Percentiles rank a stretch among this genome's conserved stretches.
These are phyloP conservation scores for Pseudozyma sp. DNA, from an alignment of 1,284 basidiomycete genomes.

Conservation along the genomic window DNA sequence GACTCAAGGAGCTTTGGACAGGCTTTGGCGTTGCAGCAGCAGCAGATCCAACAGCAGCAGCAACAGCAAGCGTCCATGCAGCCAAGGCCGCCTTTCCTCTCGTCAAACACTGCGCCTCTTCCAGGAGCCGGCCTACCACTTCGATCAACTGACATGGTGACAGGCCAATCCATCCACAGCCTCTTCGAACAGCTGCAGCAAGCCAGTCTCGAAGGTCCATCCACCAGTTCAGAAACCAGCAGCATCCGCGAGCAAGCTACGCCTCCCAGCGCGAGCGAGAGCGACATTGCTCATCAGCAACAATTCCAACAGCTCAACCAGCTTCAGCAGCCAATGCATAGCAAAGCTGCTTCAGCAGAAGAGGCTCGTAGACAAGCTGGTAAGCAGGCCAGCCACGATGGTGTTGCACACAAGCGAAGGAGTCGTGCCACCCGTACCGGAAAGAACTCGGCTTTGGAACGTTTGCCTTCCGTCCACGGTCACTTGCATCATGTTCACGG, in stretches of 20 bases:
- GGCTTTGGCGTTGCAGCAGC: constrained; percentile 30
- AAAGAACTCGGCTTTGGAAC: constrained; percentile 48
- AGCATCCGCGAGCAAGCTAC: constrained; percentile 34
- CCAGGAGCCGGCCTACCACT: constrained; percentile 27
- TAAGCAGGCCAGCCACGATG: constrained; percentile 34
- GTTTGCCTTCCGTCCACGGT: constrained; percentile 45
- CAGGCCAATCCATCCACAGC: constrained; percentile 38
- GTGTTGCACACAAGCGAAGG: constrained; percentile 40
- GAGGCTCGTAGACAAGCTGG: constrained; percentile 51
- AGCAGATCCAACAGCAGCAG: constrained; percentile 23
- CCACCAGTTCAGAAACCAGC: constrained; percentile 37
- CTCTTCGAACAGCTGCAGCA: constrained; percentile 50
- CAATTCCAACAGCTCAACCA: constrained; percentile 30
- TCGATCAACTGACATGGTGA: constrained; percentile 42
- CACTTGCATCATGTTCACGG: constrained; percentile 42
- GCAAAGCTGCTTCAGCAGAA: constrained; percentile 49
- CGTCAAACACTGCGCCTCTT: constrained; percentile 42
- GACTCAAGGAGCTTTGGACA: constrained; percentile 28
- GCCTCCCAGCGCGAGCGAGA: constrained; percentile 44
- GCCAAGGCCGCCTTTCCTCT: constrained; percentile 32
- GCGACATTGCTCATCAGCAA: constrained; percentile 32
- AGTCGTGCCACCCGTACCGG: constrained; percentile 46
- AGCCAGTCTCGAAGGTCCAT: constrained; percentile 35
- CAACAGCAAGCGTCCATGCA: constrained; percentile 6
- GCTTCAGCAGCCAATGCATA: constrained; percentile 7